These are phyloP conservation scores for Beauveria asiatica DNA, from an alignment of 2,329 filamentous ascomycete species.

Conservation along the genomic window DNA sequence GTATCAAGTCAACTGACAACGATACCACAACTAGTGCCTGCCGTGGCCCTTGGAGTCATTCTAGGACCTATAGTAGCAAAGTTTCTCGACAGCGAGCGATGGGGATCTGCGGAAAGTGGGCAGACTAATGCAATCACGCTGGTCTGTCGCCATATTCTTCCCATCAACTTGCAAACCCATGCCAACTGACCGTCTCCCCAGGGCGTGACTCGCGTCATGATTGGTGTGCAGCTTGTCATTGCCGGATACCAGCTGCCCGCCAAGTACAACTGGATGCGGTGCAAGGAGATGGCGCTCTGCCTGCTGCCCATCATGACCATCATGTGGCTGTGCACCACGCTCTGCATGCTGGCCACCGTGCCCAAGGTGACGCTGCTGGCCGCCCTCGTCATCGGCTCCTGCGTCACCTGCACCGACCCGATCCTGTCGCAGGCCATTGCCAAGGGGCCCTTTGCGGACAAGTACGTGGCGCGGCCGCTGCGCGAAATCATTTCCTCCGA, in stretches of 20 bases:
- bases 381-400: conserved; percentile 50
- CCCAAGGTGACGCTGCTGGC: conserved; percentile 45
- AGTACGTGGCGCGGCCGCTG: conserved; percentile 47
- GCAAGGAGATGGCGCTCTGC: conserved; percentile 45
- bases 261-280: conserved; percentile 40
- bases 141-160: conserved; percentile 16
- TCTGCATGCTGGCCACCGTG: conserved; percentile 45
- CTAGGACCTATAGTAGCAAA: conserved; percentile 47
- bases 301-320: conserved; percentile 53
- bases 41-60: conserved; percentile 43
- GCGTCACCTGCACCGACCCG: conserved; percentile 54
- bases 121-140: conserved; percentile 31
- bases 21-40: conserved; percentile 36
- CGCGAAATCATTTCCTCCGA: conserved; percentile 55
- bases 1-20: background rate
- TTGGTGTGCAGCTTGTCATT: conserved; percentile 55
- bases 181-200: background rate
- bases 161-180: background rate
- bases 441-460: conserved; percentile 48
- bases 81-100: conserved; percentile 38
- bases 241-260: conserved; percentile 54
- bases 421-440: conserved; percentile 55
- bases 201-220: conserved; percentile 48
- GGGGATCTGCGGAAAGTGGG: conserved; percentile 26
- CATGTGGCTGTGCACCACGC: conserved; percentile 52